Base-by-base conservation (phyloP, 805 yeast species). In the Lachancea nothofagi region DNA sequence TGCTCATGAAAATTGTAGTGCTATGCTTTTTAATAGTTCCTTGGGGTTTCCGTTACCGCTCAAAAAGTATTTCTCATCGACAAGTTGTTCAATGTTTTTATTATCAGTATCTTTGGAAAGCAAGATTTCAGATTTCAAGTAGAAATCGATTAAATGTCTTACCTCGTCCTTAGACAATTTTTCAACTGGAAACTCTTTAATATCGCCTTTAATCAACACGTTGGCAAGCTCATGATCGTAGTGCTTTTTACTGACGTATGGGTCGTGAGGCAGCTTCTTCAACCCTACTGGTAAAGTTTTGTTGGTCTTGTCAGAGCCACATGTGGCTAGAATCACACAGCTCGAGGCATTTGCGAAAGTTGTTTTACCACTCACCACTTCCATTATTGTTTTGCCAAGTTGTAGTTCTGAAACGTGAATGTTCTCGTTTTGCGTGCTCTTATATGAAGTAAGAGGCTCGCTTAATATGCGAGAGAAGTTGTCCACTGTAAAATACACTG, bases 401-500 rank as follows among this genome's bases (percentile, higher is more conserved):
- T 84, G 88, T 33, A 88, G 70, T 21, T 80, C 73, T 17, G 70
- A 67, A 43, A 79, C 69, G 49, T 76, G 76, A 41, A 88, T 72
- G 7, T 71, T 71, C 29, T 65, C 58, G 62, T 78, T 77, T 18
- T 75, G 66, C 1, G 71, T 60, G 53, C 79, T 72, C 50, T 74
- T 72, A 64, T 88, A 86, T 29, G 64, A 69, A 7, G 95, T 75
- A 38, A 61, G 61, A 5, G 83, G 70, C 22, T 63, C 53, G 27
- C 78, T 72, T 9, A 78, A 58, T 42, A 85, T 62, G 3, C 79
- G 76, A 43, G 85, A 78, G 54, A 86, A 71, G 54, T 83, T 79
- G 59, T 88, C 97, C 30, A 87, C 70, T 2, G 94, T 71, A 30
- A 86, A 67, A 36, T 75, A 66, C 7, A 82, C 80, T 4, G 90